Evolutionary conservation across 495 filamentous ascomycete species (phyloP), one percentile per base, ranked within the genome.

Genomic region (Podospora didyma): DNA sequence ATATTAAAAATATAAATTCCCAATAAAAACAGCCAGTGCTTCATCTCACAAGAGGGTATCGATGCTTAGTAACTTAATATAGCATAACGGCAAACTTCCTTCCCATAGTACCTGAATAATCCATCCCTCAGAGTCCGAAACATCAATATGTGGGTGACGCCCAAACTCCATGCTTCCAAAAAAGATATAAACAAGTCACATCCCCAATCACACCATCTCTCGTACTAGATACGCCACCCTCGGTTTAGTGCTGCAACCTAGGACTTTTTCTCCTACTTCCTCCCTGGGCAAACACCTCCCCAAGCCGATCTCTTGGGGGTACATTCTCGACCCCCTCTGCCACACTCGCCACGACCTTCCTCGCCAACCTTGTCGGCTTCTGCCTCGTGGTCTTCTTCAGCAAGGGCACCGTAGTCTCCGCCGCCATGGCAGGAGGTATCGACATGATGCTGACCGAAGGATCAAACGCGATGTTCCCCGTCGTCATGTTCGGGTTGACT

Each of bases 281-380:
- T 26, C 77, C 74, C 58, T 31, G 26, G 26, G 26, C 26, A 31
- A 31, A 31, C 26, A 31, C 26, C 26, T 31, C 26, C 9, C 26
- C 26, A 31, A 24, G 58, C 51, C 76, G 74, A 53, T 78, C 62
- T 37, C 75, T 65, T 2, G 71, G 77, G 9, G 79, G 80, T 41
- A 82, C 57, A 61, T 89, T 89, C 65, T 88, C 86, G 22, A 80
- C 71, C 7, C 84, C 86, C 45, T 86, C 85, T 53, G 71, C 71
- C 68, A 78, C 56, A 45, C 70, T 46, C 50, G 62, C 69, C 37
- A 73, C 70, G 42, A 60, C 65, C 64, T 79, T 82, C 60, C 73
- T 78, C 1, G 60, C 61, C 72, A 65, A 60, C 77, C 79, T 46
- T 3, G 57, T 59, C 21, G 23, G 72, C 65, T 50, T 67, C 70